Conservation (phyloP, 108 stramenopile species). For the Pseudonitzschia multiseries region DNA sequence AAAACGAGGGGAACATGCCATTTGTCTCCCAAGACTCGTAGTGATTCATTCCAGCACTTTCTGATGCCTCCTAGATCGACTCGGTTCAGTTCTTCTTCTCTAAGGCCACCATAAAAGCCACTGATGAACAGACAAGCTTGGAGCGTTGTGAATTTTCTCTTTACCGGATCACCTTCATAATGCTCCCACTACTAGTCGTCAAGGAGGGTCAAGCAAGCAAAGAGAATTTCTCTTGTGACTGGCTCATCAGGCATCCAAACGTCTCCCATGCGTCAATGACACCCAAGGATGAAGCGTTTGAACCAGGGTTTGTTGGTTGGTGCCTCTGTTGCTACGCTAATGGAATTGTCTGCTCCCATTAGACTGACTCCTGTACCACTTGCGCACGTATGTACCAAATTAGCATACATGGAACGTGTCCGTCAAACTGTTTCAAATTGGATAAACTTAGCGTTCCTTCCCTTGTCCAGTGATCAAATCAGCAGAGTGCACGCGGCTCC, state of each 20-base stretch:
- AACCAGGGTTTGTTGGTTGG: slow-evolving; percentile 4
- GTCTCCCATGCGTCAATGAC: slow-evolving; percentile 23
- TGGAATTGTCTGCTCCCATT: too few relatives aligned
- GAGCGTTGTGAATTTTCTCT: not conserved
- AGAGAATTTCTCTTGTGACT: slow-evolving; percentile 11
- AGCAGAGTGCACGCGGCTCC: not conserved
- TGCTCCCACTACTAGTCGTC: not conserved
- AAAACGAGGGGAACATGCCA: not conserved
- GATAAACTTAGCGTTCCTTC: not conserved
- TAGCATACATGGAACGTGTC: not conserved
- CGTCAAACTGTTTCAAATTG: not conserved
- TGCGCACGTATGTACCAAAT: slow-evolving; percentile 1
- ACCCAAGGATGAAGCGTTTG: slow-evolving; percentile 10
- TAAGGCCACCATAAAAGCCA: not conserved
- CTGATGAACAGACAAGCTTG: not conserved
- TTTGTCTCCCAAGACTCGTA: not conserved
- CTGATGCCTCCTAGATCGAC: not conserved
- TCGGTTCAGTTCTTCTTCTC: not conserved
- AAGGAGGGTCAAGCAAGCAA: not conserved
- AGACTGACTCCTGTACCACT: not conserved
- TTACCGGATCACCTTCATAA: not conserved
- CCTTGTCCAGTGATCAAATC: not conserved
- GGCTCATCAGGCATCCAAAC: slow-evolving; percentile 12
- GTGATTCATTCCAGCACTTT: not conserved
- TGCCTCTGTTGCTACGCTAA: not conserved